A percentile compares a stretch with the other conserved stretches of the same genome.
Conservation (phyloP, 768 basidiomycete species). For the Psilocybe cubensis region DNA sequence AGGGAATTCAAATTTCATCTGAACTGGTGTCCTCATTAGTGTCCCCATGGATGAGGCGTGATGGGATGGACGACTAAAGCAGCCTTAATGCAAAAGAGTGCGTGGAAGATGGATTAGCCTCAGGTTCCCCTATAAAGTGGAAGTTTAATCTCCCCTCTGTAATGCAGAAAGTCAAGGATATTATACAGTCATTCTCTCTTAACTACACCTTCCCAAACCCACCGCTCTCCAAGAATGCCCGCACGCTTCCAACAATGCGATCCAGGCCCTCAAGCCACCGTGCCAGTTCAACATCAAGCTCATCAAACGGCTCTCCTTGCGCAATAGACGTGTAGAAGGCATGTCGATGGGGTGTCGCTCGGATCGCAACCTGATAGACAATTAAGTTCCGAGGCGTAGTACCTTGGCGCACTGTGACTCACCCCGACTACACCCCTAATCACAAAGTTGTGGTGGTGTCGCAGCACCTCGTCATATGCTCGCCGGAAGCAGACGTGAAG, state of each 20-base stretch:
- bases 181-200: neutral
- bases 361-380: slow-evolving; percentile 52
- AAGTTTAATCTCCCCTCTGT: no score
- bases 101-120: no score
- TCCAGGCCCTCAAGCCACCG: slow-evolving; percentile 68
- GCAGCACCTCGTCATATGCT: slow-evolving; percentile 70
- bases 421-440: slow-evolving; percentile 69
- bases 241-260: slow-evolving; percentile 51
- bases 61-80: no score
- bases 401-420: slow-evolving; percentile 22
- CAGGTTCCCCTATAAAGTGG: no score
- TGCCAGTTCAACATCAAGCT: slow-evolving; percentile 55
- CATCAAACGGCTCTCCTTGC: slow-evolving; percentile 57
- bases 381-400: no score
- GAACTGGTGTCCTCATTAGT: no score
- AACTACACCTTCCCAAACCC: slow-evolving; percentile 27
- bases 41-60: no score
- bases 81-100: no score
- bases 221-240: slow-evolving; percentile 47
- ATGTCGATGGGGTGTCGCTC: slow-evolving; percentile 59
- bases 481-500: slow-evolving; percentile 71
- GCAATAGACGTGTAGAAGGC: slow-evolving; percentile 69
- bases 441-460: slow-evolving; percentile 68
- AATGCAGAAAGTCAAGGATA: neutral
- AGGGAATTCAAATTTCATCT: no score